phyloP scores from a whole-genome alignment of 192 early-diverging fungal genomes.

The Coemansia asiatica region DNA sequence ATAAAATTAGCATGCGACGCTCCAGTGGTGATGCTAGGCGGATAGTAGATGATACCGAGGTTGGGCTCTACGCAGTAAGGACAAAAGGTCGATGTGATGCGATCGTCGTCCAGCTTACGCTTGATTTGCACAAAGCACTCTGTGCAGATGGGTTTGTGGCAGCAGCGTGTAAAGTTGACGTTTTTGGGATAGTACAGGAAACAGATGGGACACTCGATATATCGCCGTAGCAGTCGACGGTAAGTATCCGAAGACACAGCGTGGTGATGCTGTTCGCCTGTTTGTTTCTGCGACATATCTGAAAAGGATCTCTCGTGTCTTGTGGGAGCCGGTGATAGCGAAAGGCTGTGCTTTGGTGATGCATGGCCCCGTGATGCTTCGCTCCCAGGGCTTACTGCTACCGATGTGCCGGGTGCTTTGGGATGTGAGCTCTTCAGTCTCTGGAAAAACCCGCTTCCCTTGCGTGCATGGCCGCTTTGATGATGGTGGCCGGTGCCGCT shows the following conservation, averaged over 20 bases:
- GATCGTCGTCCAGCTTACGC: constrained; percentile 68
- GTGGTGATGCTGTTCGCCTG: constrained; percentile 2
- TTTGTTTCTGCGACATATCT: constrained; percentile 1
- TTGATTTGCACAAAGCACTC: constrained; percentile 98
- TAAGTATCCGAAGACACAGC: constrained; percentile 12
- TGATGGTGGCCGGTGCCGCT: neutral
- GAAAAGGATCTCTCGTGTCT: constrained; percentile 40
- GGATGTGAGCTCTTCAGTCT: constrained; percentile 21
- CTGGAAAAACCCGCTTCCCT: constrained; percentile 51
- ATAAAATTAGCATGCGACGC: neutral
- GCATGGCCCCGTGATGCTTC: neutral
- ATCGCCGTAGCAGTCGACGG: constrained; percentile 32
- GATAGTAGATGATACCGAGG: constrained; percentile 77
- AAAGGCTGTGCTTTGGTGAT: constrained; percentile 12
- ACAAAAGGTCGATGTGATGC: constrained; percentile 67
- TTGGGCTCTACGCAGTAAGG: constrained; percentile 87
- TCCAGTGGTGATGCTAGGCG: constrained; percentile 17
- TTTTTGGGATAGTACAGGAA: constrained; percentile 91
- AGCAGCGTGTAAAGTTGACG: constrained; percentile 91
- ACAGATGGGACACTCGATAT: constrained; percentile 94
- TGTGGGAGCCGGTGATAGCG: constrained; percentile 13
- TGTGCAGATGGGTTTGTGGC: constrained; percentile 93
- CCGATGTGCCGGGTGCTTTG: neutral
- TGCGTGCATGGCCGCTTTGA: constrained; percentile 27
- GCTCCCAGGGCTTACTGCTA: neutral